Conservation (phyloP, 352 stramenopile species). For the Elongisporangium prolatum region DNA sequence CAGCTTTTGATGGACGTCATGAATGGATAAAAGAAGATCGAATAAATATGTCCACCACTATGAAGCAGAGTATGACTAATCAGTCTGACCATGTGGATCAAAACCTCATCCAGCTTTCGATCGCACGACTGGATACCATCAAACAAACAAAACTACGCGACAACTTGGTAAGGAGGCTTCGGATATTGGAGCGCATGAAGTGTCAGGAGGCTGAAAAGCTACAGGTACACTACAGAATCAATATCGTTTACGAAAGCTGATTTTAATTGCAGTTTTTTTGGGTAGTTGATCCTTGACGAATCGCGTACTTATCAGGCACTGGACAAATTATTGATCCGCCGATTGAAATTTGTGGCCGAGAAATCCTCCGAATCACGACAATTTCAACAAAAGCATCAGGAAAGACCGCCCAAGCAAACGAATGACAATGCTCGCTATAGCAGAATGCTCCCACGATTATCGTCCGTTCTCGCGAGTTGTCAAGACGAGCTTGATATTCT, state of each 20-base stretch:
- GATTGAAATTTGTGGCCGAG: constrained; percentile 7
- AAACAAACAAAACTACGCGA: constrained; percentile 29
- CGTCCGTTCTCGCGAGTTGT: neutral
- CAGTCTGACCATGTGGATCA: constrained; percentile 13
- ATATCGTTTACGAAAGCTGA: neutral
- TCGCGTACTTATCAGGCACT: constrained; percentile 9
- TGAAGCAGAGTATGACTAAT: neutral
- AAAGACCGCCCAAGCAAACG: neutral
- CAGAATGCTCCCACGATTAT: neutral
- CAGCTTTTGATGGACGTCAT: constrained; percentile 14
- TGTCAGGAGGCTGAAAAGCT: constrained; percentile 24
- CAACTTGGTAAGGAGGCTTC: constrained; percentile 14
- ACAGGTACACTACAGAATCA: constrained; percentile 9
- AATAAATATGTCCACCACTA: constrained; percentile 2
- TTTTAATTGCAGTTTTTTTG: neutral
- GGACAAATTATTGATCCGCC: constrained; percentile 4
- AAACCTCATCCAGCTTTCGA: constrained; percentile 26
- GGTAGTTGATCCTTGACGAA: constrained; percentile 13
- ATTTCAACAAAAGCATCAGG: neutral
- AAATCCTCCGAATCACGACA: neutral
- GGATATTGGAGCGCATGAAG: constrained; percentile 20
- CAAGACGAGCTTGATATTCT: constrained; percentile 4
- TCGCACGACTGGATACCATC: constrained; percentile 32
- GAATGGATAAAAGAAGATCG: constrained; percentile 17
- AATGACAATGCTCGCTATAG: neutral